Conservation (phyloP, 2,329 filamentous ascomycete species). For the Elsinoe arachidis region DNA sequence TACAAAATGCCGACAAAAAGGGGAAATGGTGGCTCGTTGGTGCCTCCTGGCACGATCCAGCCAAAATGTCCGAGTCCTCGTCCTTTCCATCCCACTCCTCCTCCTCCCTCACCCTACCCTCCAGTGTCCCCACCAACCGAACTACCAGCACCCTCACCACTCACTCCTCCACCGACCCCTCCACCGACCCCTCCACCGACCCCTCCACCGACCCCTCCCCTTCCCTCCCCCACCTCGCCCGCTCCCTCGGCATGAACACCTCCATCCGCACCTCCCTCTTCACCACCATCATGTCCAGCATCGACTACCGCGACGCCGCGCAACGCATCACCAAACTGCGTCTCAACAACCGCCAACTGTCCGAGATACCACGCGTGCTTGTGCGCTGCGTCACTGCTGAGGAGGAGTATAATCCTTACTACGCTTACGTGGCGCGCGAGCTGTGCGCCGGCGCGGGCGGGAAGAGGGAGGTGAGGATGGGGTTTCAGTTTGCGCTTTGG, state of each 20-base stretch:
- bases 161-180: background rate
- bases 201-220: conserved; percentile 61
- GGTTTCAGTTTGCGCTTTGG: conserved; percentile 82
- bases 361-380: conserved; percentile 79
- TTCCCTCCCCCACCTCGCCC: conserved; percentile 46
- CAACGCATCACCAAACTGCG: conserved; percentile 70
- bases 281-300: conserved; percentile 76
- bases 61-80: conserved; percentile 15
- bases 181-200: conserved; percentile 52
- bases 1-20: conserved; percentile 71
- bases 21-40: conserved; percentile 99
- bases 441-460: conserved; percentile 65
- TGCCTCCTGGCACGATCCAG: conserved; percentile 65
- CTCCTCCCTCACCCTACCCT: too few relatives aligned
- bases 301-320: conserved; percentile 76
- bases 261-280: conserved; percentile 86
- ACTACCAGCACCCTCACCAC: too few relatives aligned
- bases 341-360: conserved; percentile 76
- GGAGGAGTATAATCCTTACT: conserved; percentile 82
- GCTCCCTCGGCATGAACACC: conserved; percentile 77
- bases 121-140: background rate
- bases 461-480: conserved; percentile 51
- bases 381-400: conserved; percentile 82
- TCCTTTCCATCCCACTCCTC: background rate
- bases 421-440: conserved; percentile 71